Evolutionary conservation across 2,329 filamentous ascomycete species (phyloP), one percentile per base, ranked within the genome.

Genomic region (Botrytis tulipae): DNA sequence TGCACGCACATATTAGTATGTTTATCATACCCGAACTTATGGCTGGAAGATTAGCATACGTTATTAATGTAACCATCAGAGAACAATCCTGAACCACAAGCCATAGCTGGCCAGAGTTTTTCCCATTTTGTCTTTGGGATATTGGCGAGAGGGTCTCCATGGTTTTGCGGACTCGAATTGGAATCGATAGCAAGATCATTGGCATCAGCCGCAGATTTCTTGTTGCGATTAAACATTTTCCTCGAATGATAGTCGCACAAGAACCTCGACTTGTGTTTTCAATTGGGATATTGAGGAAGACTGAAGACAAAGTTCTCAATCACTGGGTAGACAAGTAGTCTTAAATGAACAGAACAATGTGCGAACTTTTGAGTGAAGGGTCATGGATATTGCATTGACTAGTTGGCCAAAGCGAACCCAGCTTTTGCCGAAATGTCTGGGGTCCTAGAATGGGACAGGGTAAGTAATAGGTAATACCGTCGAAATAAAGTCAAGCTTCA

Each of bases 41-140:
- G 35, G 18, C 22, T 22, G n/a, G n/a, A 44, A 32, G 29, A 14
- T 35, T 44, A 51, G 57, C 84, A 78, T 83, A 94, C 93, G 79
- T 93, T 94, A 83, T 97, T 97, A 80, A 97, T 89, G 82, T 97
- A 97, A 25, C 95, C 95, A 82, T 97, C 95, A 37, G 92, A 94
- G 83, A 97, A 97, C 2, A 97, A 86, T 79, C 95, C 95, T 70
- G 94, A 93, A 76, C 95, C 95, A 80, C 94, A 97, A 61, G 94
- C 94, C 78, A 97, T 91, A 1, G 94, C 79, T 22, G 94, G 93
- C 87, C 78, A 81, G 10, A 81, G 54, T 44, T 76, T 71, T 37
- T 80, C 75, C 79, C 79, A 80, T 57, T 32, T 70, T 40, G 71
- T 74, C 70, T 79, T 80, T 25, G 74, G 76, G 2, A 76, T 68